Base-by-base conservation (phyloP, 2,329 filamentous ascomycete genomes). In the Zalaria obscura region DNA sequence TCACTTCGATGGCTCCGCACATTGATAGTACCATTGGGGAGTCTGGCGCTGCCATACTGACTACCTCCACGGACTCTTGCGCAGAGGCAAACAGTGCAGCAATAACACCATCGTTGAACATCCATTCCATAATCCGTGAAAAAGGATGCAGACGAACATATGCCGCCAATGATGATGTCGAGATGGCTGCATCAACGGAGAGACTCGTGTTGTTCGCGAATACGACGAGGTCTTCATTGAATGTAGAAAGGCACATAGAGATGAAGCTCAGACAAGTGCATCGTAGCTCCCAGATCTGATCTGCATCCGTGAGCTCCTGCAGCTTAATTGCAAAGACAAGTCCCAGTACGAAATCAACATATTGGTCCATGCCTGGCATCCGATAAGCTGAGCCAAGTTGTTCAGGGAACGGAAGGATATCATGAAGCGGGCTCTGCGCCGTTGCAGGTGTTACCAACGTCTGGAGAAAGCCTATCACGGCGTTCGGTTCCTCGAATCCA, bases 61-160 rank as follows among this genome's bases (percentile, higher is more conserved):
- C 73, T 44, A 83, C 78, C 5, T 72, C 68, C 10, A 80, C 65
- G 50, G 89, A 76, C 56, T 93, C 81, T 50, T 89, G 83, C 27
- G 91, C 76, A 7, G 82, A 76, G 43, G 76, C 72, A 59, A 95
- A 89, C 2, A 98, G 64, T 9, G 80, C 76, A 48, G 75, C 75
- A 52, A 93, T 76, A 25, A 95, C 84, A 48, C 82, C 85, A 54
- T 93, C 85, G 56, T 93, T 95, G 61, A 93, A 94, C 62, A 98
- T 76, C 87, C 91, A 96, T 56, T 98, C 91, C 83, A 96, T 95
- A 10, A 93, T 80, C 45, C 93, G 78, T 3, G 84, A 79, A 55
- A 96, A 98, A 0, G 93, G 89, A 62, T 98, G 93, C 40, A 94
- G 73, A 25, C 78, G 76, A 44, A 91, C 78, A 56, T 98, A 99